Evolutionary conservation across 1,284 basidiomycete genomes (phyloP).

Genomic region (Wolfiporia cocos): DNA sequence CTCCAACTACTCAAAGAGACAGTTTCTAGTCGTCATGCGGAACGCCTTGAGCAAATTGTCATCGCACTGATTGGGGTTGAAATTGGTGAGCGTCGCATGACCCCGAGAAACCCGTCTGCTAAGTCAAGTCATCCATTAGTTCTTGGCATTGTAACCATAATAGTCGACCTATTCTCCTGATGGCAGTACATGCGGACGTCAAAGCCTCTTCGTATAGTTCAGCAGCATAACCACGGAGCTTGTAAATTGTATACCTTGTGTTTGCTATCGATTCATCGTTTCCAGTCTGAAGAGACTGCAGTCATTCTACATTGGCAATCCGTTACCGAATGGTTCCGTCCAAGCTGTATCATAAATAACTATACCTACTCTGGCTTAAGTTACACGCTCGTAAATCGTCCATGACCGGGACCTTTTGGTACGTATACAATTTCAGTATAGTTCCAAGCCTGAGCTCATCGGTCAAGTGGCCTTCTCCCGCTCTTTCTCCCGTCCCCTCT

Average conservation of each 20-base stretch:
- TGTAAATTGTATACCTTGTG: neutral
- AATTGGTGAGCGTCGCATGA: constrained; percentile 48
- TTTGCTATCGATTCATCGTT: too few species aligned
- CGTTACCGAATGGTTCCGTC: neutral
- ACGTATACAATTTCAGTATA: too few species aligned
- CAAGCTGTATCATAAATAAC: neutral
- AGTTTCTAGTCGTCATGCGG: constrained; percentile 86
- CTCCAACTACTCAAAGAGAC: constrained; percentile 93
- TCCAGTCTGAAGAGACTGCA: too few species aligned
- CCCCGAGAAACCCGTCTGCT: constrained; percentile 1
- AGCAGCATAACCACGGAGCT: neutral
- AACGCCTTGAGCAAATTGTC: constrained; percentile 93
- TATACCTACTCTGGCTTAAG: neutral
- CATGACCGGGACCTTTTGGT: too few species aligned
- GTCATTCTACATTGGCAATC: too few species aligned
- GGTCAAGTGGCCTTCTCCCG: constrained; percentile 4
- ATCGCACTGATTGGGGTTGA: constrained; percentile 90
- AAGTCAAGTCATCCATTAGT: constrained; percentile 28
- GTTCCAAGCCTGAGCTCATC: too few species aligned
- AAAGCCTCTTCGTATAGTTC: too few species aligned
- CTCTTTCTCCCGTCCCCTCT: constrained; percentile 15
- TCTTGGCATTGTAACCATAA: constrained; percentile 66
- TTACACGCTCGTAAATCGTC: neutral
- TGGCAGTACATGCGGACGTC: neutral
- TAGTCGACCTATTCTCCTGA: constrained; percentile 56